These are phyloP conservation scores for Russula brevipes DNA, from an alignment of 768 basidiomycete genomes.

Conservation along the genomic window DNA sequence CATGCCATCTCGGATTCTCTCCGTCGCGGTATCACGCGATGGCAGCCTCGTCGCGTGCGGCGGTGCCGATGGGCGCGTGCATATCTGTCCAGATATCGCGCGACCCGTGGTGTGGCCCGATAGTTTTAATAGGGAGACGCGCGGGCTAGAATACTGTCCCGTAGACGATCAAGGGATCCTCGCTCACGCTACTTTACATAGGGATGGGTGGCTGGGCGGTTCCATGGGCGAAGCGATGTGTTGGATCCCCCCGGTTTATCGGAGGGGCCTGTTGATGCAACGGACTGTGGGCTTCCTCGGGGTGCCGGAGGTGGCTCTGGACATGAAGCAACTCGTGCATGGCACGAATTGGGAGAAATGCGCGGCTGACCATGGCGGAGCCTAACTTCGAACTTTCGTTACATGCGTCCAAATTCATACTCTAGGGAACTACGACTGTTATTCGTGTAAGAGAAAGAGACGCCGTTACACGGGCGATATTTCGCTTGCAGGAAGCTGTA, in stretches of 20 bases:
- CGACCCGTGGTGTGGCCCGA: constrained; percentile 10
- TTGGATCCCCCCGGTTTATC: constrained; percentile 17
- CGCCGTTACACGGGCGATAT: no score
- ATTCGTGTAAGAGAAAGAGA: no score
- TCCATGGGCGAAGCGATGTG: constrained; percentile 2
- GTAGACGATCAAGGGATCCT: constrained; percentile 16
- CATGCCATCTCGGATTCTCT: background rate
- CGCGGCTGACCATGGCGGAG: background rate
- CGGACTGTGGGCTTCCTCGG: constrained; percentile 13
- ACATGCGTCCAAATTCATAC: no score
- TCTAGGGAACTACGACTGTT: no score
- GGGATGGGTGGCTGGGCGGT: constrained; percentile 16
- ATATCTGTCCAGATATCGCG: constrained; percentile 6
- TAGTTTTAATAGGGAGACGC: background rate
- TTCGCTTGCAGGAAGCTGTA: no score
- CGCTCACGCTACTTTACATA: background rate
- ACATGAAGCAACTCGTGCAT: constrained; percentile 6
- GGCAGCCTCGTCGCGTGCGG: constrained; percentile 5
- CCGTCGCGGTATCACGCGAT: constrained; percentile 8
- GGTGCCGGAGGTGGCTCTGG: constrained; percentile 6
- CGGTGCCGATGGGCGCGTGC: background rate
- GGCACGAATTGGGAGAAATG: constrained; percentile 15
- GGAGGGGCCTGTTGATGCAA: constrained; percentile 13
- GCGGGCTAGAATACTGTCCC: constrained; percentile 2
- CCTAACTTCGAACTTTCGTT: no score